Evolutionary conservation across 352 stramenopile species (phyloP), one percentile per base, ranked within the genome.

Genomic region (Phytophthora cactorum): DNA sequence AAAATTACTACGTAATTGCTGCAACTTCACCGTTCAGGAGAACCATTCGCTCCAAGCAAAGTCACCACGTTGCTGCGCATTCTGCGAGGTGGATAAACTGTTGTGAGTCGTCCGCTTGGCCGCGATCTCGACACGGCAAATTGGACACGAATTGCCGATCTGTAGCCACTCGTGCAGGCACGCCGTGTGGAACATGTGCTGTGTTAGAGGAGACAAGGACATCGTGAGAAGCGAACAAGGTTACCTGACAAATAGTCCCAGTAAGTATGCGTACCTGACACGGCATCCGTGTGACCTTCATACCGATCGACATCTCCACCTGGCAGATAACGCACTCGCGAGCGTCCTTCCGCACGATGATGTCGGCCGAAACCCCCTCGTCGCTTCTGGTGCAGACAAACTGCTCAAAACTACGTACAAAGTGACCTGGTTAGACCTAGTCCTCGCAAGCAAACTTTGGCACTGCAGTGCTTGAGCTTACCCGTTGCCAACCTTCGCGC

Each of bases 291-390:
- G 82, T 92, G 45, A 92, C 79, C 34, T 79, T 74, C 72, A 80
- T 86, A 9, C 86, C 86, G 52, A 92, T 86, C 10, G 77, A 71
- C 72, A 92, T 84, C 10, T 92, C 84, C 27, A 90, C 81, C 70
- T 94, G 86, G 66, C 86, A 94, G 47, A 94, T 91, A 10, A 92
- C 86, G 54, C 86, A 94, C 57, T 94, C 86, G 29, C 83, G 84
- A 25, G 78, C 84, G 53, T 94, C 71, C 31, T 89, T 88, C 9
- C 81, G 81, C 22, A 91, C 84, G 14, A 74, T 66, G 28, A 94
- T 82, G 36, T 88, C 73, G 4, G 79, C 81, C 4, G 61, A 66
- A 3, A 65, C 59, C 2, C 22, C 22, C 12, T 79, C 63, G 17
- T 70, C 55, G 3, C 29, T 47, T 53, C 78, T 81, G 29, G 28